Conservation (phyloP, 352 stramenopile species). For the Phytophthora kernoviae region DNA sequence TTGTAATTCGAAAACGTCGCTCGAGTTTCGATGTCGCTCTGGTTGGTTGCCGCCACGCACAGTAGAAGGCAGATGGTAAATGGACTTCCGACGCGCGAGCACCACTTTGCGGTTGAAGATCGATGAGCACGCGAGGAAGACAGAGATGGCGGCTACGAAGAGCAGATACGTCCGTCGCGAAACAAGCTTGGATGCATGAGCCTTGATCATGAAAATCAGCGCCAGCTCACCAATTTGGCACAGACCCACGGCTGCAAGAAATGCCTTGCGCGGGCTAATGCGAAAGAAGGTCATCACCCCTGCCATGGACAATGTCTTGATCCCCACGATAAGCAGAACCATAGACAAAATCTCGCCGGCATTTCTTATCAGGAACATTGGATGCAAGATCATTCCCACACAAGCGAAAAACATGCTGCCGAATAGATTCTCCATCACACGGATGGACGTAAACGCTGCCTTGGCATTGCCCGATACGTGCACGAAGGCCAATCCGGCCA, state of each 20-base stretch:
- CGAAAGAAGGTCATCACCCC: conserved; percentile 83
- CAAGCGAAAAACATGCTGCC: conserved; percentile 90
- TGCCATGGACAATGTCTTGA: conserved; percentile 81
- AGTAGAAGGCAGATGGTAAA: conserved; percentile 60
- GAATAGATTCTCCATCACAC: conserved; percentile 89
- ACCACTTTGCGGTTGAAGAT: conserved; percentile 79
- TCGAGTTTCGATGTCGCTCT: conserved; percentile 19
- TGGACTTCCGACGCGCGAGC: conserved; percentile 59
- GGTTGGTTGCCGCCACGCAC: conserved; percentile 20
- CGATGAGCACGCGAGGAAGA: conserved; percentile 85
- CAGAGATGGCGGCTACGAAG: conserved; percentile 78
- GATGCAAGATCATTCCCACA: conserved; percentile 88
- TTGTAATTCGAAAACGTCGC: conserved; percentile 16
- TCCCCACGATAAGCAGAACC: conserved; percentile 75
- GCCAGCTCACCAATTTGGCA: conserved; percentile 87
- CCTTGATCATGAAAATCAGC: conserved; percentile 92
- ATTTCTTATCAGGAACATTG: conserved; percentile 81
- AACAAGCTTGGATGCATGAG: conserved; percentile 81
- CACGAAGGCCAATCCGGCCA: conserved; percentile 83
- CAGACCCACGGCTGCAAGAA: conserved; percentile 73
- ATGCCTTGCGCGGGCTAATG: conserved; percentile 73
- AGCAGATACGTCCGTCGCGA: conserved; percentile 83
- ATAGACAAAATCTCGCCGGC: conserved; percentile 82
- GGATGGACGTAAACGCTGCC: conserved; percentile 80
- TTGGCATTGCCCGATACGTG: conserved; percentile 70